These are phyloP conservation scores for Xerocomus brunneocitrinus DNA, from an alignment of 768 basidiomycete species.

Conservation along the genomic window DNA sequence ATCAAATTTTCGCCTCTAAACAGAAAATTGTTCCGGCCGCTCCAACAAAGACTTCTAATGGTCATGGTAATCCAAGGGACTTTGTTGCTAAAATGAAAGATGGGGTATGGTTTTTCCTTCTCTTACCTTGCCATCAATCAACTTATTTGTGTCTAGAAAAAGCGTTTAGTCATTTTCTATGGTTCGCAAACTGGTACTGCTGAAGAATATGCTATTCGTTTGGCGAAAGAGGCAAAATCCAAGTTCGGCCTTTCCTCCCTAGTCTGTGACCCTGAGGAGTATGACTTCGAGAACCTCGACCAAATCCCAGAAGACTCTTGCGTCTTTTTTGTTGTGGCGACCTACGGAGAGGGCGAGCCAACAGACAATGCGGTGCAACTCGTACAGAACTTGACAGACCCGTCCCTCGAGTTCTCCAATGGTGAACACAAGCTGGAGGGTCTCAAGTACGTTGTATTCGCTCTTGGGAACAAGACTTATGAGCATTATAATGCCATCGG, in stretches of 20 bases:
- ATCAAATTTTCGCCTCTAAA: slow-evolving; percentile 69
- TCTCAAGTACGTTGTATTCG: slow-evolving; percentile 93
- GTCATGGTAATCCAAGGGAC: slow-evolving; percentile 85
- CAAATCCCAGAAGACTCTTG: slow-evolving; percentile 81
- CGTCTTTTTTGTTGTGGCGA: slow-evolving; percentile 94
- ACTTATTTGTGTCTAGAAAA: slow-evolving; percentile 58
- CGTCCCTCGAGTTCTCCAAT: slow-evolving; percentile 81
- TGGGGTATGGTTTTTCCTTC: slow-evolving; percentile 52
- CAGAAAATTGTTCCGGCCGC: slow-evolving; percentile 50
- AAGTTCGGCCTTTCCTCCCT: slow-evolving; percentile 94
- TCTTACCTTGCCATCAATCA: slow-evolving; percentile 3
- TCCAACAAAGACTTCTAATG: slow-evolving; percentile 48
- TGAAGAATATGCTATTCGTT: slow-evolving; percentile 95
- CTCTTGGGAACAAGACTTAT: slow-evolving; percentile 89
- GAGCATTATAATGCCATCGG: slow-evolving; percentile 95
- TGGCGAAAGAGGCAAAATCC: slow-evolving; percentile 96
- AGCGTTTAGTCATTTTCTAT: slow-evolving; percentile 94
- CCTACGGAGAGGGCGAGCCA: slow-evolving; percentile 98
- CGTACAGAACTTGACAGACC: slow-evolving; percentile 87
- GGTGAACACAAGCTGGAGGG: slow-evolving; percentile 72
- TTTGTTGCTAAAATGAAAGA: slow-evolving; percentile 94
- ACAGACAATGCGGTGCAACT: slow-evolving; percentile 96
- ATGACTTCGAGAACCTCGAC: slow-evolving; percentile 96
- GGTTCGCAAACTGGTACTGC: slow-evolving; percentile 98
- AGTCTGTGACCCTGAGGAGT: slow-evolving; percentile 98